Evolutionary conservation across 495 filamentous ascomycete genomes (phyloP), one percentile per base, ranked within the genome.

Genomic region (Aspergillus cristatus): DNA sequence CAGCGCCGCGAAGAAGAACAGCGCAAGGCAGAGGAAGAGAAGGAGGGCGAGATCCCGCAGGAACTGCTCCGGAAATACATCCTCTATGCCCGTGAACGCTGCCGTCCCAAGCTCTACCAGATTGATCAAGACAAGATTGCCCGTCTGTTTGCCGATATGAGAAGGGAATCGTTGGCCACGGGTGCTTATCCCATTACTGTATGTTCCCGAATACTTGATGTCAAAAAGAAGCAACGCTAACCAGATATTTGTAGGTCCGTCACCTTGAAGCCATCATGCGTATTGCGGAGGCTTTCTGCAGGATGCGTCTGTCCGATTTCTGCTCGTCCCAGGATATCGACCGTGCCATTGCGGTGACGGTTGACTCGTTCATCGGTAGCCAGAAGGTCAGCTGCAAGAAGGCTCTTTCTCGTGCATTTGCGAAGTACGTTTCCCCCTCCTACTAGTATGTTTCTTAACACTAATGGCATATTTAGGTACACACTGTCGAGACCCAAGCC

Each of bases 321-420:
- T 94, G 88, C 58, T 81, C 81, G 6, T 58, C 80, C 12, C 75
- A 80, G 41, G 93, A 99, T 54, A 94, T 99, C 42, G 93, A 99
- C 62, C 82, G 91, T 38, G 93, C 91, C 33, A 97, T 99, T 50
- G 88, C 88, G 6, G 93, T 97, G 11, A 93, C 91, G 1, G 87
- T 99, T 8, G 90, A 99, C 34, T 87, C 81, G 14, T 99, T 99
- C 58, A 85, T 99, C 18, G 85, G 86, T 42, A 88, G 82, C 43
- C 93, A 99, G 61, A 99, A 99, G 67, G 80, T 97, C 49, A 89
- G 82, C 68, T 88, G 84, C 65, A 99, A 97, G 79, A 96, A 95
- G 73, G 88, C 91, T 18, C 76, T 99, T 37, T 86, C 86, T 8
- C 72, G 93, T 41, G 89, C 93, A 12, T 99, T 99, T 75, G 89